Percentiles rank a stretch among this genome's conserved stretches.
phyloP scores from a whole-genome alignment of 768 basidiomycete species.

The Pleurotus tuoliensis region DNA sequence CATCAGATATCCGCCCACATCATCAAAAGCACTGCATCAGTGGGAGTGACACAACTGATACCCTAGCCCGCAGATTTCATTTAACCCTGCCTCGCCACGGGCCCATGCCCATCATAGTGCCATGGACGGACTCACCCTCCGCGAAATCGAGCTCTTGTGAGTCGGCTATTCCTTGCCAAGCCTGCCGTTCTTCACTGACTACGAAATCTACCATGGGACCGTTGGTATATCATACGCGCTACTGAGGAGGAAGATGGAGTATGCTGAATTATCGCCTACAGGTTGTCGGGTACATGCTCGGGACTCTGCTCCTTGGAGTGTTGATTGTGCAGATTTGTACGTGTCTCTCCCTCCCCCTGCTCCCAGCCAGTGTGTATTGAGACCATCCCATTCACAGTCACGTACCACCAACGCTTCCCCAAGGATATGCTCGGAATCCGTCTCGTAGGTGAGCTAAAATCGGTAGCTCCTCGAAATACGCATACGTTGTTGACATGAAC shows the following conservation, averaged over 20 bases:
- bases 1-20: too few relatives aligned
- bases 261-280: not conserved
- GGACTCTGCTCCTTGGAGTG: slow-evolving; percentile 14
- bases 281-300: slow-evolving; percentile 16
- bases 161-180: too few relatives aligned
- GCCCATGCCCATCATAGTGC: too few relatives aligned
- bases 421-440: slow-evolving; percentile 8
- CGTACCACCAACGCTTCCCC: slow-evolving; percentile 12
- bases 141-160: too few relatives aligned
- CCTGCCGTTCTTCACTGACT: too few relatives aligned
- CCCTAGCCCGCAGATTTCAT: too few relatives aligned
- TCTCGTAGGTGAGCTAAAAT: not conserved
- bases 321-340: slow-evolving; percentile 17
- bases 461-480: not conserved
- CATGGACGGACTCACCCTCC: too few relatives aligned
- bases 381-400: slow-evolving; percentile 1
- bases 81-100: too few relatives aligned
- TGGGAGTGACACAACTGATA: too few relatives aligned
- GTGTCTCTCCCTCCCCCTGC: not conserved
- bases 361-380: not conserved
- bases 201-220: not conserved
- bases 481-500: not conserved
- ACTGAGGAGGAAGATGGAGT: not conserved
- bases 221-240: not conserved
- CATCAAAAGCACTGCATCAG: too few relatives aligned